Conservation (phyloP, 768 basidiomycete species). For the Russula dissimulans region DNA sequence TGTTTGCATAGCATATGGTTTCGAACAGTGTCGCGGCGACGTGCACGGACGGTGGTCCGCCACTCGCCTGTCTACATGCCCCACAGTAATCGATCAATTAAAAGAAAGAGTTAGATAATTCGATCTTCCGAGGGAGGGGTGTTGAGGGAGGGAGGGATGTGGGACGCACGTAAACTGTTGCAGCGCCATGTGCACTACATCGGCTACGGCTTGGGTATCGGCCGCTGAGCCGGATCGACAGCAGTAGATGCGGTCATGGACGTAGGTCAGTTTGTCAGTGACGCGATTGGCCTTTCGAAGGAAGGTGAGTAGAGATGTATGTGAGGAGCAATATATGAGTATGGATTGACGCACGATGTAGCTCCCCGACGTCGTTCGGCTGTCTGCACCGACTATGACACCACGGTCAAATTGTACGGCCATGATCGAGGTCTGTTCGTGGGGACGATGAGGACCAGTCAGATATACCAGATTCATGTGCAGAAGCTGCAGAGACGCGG, state of each 20-base stretch:
- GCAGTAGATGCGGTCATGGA: slow-evolving; percentile 98
- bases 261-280: slow-evolving; percentile 93
- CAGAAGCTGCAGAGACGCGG: neutral
- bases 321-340: no score
- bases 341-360: slow-evolving; percentile 64
- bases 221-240: slow-evolving; percentile 98
- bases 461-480: neutral
- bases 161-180: slow-evolving; percentile 60
- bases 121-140: neutral
- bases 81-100: neutral
- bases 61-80: slow-evolving; percentile 36
- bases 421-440: slow-evolving; percentile 92
- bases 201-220: slow-evolving; percentile 95
- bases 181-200: slow-evolving; percentile 74
- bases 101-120: neutral
- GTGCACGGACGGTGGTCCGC: slow-evolving; percentile 67
- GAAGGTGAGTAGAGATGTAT: no score
- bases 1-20: slow-evolving; percentile 86
- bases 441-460: neutral
- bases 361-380: slow-evolving; percentile 91
- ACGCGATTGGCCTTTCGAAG: slow-evolving; percentile 83
- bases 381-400: slow-evolving; percentile 95
- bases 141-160: neutral
- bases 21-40: slow-evolving; percentile 80
- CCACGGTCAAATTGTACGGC: slow-evolving; percentile 94